Percentiles rank a stretch among this genome's conserved stretches.
Evolutionary conservation across 805 yeast species (phyloP).

Genomic region (Saccharomycopsis fodiens): DNA sequence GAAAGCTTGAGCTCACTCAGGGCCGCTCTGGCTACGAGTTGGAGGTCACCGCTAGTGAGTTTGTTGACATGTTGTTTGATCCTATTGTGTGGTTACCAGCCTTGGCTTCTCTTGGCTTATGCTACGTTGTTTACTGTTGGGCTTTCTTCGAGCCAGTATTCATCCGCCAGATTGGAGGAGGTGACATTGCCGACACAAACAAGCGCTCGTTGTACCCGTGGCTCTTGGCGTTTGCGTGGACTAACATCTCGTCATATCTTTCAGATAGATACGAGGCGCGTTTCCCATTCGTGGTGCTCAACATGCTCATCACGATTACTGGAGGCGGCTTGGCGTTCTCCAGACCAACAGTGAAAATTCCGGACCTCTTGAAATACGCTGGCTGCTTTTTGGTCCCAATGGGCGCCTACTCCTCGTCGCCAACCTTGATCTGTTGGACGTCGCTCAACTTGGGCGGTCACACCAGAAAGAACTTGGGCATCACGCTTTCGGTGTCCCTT

Average conservation of each 20-base stretch:
- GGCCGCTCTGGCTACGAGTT: conserved; percentile 44
- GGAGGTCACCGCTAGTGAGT: conserved; percentile 39
- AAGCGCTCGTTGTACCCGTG: conserved; percentile 18
- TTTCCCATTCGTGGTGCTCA: conserved; percentile 33
- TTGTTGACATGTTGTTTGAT: conserved; percentile 34
- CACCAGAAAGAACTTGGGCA: conserved; percentile 47
- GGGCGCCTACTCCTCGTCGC: conserved; percentile 64
- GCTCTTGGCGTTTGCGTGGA: conserved; percentile 16
- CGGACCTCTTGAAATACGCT: conserved; percentile 40
- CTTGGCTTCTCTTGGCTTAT: conserved; percentile 16
- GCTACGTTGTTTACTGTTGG: conserved; percentile 18
- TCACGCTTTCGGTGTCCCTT: conserved; percentile 58
- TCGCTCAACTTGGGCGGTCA: conserved; percentile 36
- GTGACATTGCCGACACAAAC: conserved; percentile 14
- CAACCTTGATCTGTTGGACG: conserved; percentile 59
- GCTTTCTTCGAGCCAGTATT: conserved; percentile 20
- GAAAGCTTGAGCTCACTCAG: conserved; percentile 49
- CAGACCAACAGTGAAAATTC: conserved; percentile 23
- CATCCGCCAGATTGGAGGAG: conserved; percentile 9
- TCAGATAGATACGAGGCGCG: conserved; percentile 40
- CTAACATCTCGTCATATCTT: conserved; percentile 11
- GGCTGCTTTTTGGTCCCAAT: conserved; percentile 48
- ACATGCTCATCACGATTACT: conserved; percentile 33
- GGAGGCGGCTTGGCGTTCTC: conserved; percentile 53
- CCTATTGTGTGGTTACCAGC: conserved; percentile 16